Percentiles rank a stretch among this genome's conserved stretches.
Conservation (phyloP, 2,329 filamentous ascomycete species). For the Hypomyces rosellus region DNA sequence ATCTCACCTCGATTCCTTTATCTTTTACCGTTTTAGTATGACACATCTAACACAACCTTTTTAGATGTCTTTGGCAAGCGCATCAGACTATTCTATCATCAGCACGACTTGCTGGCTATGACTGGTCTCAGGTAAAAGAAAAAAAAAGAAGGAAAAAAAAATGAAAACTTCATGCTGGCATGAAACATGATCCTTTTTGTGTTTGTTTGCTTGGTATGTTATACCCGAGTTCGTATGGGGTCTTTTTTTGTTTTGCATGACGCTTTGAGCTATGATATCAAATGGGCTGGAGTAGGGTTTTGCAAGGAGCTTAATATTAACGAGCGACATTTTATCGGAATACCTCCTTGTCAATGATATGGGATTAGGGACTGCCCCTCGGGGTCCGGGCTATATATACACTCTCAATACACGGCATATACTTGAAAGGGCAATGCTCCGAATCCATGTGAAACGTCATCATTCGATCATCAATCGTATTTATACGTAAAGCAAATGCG, state of each 20-base stretch:
- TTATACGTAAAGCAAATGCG: not conserved
- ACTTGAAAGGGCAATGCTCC: not conserved
- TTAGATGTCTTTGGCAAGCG: slow-evolving; percentile 73
- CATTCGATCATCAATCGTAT: not conserved
- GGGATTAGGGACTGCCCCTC: not conserved
- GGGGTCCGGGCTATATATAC: not conserved
- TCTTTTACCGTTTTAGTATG: not conserved
- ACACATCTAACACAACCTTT: slow-evolving; percentile 6
- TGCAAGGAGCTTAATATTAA: not conserved
- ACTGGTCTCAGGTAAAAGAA: slow-evolving; percentile 22
- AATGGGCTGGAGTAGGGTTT: not conserved
- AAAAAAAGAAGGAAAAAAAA: too few relatives aligned
- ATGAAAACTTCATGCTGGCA: too few relatives aligned
- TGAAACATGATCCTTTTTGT: too few relatives aligned
- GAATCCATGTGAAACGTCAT: not conserved
- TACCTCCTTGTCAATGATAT: too few relatives aligned
- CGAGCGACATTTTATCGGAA: slow-evolving; percentile 10
- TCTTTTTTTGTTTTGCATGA: not conserved
- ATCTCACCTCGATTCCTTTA: not conserved
- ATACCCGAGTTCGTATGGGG: too few relatives aligned
- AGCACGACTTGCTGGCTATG: slow-evolving; percentile 60
- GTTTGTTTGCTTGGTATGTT: too few relatives aligned
- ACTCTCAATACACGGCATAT: not conserved
- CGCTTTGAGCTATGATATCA: not conserved
- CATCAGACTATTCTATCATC: slow-evolving; percentile 66